Evolutionary conservation across 805 yeast genomes (phyloP).

Genomic region (Saccharomycopsis guyanensis): DNA sequence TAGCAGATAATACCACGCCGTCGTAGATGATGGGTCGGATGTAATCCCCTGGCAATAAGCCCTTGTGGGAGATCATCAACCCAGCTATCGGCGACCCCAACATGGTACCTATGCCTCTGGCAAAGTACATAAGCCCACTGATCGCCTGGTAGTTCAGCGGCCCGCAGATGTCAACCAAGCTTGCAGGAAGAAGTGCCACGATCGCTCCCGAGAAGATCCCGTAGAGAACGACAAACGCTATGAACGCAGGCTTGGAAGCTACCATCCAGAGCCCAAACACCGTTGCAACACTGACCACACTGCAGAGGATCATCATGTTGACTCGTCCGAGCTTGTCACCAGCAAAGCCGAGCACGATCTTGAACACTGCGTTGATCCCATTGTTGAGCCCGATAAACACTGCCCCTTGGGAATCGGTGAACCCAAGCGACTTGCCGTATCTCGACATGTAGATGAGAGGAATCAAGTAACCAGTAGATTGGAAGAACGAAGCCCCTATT

Average conservation of each 20-base stretch:
- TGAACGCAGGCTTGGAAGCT: constrained; percentile 24
- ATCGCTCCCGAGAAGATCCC: constrained; percentile 33
- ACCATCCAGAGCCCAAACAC: constrained; percentile 34
- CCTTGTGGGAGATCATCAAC: constrained; percentile 23
- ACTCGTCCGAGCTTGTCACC: constrained; percentile 37
- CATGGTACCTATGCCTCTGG: constrained; percentile 30
- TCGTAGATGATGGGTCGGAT: constrained; percentile 27
- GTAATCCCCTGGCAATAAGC: constrained; percentile 23
- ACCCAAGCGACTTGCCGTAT: constrained; percentile 29
- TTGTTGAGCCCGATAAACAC: constrained; percentile 31
- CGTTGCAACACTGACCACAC: constrained; percentile 29
- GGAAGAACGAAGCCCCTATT: constrained; percentile 26
- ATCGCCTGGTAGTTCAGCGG: constrained; percentile 28
- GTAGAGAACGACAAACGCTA: constrained; percentile 29
- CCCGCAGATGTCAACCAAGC: constrained; percentile 30
- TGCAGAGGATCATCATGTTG: constrained; percentile 35
- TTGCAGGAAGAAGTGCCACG: constrained; percentile 29
- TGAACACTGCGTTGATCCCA: constrained; percentile 28
- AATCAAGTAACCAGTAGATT: constrained; percentile 32
- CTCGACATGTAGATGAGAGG: constrained; percentile 31
- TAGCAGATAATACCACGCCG: constrained; percentile 22
- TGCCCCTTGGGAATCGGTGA: constrained; percentile 28
- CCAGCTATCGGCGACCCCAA: constrained; percentile 33
- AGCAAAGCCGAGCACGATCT: constrained; percentile 30
- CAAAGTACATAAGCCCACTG: constrained; percentile 30